phyloP scores from a whole-genome alignment of 2,329 filamentous ascomycete genomes.

The Colletotrichum acutatum region DNA sequence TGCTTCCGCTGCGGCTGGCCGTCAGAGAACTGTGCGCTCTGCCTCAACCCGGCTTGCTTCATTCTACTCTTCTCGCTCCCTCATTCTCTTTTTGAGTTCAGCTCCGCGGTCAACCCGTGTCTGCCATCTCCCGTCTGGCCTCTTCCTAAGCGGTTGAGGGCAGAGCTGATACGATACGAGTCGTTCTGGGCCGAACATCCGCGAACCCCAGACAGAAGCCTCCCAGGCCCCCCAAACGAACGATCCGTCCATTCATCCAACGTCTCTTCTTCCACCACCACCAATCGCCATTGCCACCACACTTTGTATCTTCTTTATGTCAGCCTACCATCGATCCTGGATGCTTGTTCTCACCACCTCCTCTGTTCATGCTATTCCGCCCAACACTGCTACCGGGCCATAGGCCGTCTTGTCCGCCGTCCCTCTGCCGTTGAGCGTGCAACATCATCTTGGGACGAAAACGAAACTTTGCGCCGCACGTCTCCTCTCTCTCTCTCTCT shows the following conservation, averaged over 20 bases:
- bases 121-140: neutral
- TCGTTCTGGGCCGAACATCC: neutral
- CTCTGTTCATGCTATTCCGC: slow-evolving; percentile 22
- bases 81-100: neutral
- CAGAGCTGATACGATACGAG: neutral
- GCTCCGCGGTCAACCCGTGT: neutral
- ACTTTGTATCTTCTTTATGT: neutral
- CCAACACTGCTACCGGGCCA: slow-evolving; percentile 24
- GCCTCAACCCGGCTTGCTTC: neutral
- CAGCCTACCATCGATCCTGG: slow-evolving; percentile 26
- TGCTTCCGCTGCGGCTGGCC: neutral
- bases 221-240: neutral
- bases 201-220: neutral
- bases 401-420: slow-evolving; percentile 28
- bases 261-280: neutral
- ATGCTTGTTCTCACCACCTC: slow-evolving; percentile 28
- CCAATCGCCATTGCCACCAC: neutral
- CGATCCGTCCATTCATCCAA: slow-evolving; percentile 13
- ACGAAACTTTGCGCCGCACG: slow-evolving; percentile 35
- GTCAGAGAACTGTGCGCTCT: neutral
- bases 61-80: neutral
- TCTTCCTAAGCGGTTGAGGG: neutral
- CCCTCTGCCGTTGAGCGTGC: slow-evolving; percentile 5
- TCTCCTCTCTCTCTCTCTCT: slow-evolving; percentile 12
- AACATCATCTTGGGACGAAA: slow-evolving; percentile 28